phyloP scores from a whole-genome alignment of 129 eudicot species.

The sunflower (Helianthus annuus) region HanXRQr2.0-SUNRISE NC_035435.2:1096808-1097307 shows the following conservation, averaged over 20 bases:
- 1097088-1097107: constrained; percentile 87
- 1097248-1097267: too few relatives aligned
- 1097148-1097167: constrained; percentile 87
- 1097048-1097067: constrained; percentile 74
- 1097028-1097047: constrained; percentile 81
- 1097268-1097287: too few relatives aligned
- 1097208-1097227: too few relatives aligned
- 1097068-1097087: constrained; percentile 63
- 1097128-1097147: constrained; percentile 68
- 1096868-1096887: too few relatives aligned
- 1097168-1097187: constrained; percentile 59
- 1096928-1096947: constrained; percentile 47
- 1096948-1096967: constrained; percentile 46
- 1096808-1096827: constrained; percentile 8
- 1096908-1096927: constrained; percentile 42
- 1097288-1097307: too few relatives aligned
- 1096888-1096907: constrained; percentile 52
- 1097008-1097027: constrained; percentile 70
- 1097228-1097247: too few relatives aligned
- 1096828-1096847: not conserved
- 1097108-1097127: constrained; percentile 67
- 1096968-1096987: constrained; percentile 65
- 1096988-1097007: constrained; percentile 59
- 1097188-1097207: constrained; percentile 37
- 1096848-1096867: too few relatives aligned